Conservation (phyloP, 2,329 filamentous ascomycete species). For the Cladophialophora chaetospira region DNA sequence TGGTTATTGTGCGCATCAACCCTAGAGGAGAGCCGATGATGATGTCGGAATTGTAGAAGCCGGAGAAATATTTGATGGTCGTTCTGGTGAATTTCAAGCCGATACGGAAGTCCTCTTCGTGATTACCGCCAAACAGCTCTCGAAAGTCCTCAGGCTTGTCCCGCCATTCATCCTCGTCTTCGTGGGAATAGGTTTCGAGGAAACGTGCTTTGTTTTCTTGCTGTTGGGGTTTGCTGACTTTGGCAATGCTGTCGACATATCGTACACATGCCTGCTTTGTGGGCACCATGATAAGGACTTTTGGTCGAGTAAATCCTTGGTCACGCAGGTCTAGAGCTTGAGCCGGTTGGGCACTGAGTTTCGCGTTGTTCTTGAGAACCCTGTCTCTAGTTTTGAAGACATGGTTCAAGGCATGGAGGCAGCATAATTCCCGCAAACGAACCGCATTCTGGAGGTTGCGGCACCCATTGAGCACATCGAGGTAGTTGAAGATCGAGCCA, state of each 20-base stretch:
- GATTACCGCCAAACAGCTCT: conserved; percentile 89
- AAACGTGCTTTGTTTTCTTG: conserved; percentile 95
- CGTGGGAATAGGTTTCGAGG: conserved; percentile 74
- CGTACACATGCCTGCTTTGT: conserved; percentile 83
- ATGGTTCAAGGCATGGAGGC: conserved; percentile 87
- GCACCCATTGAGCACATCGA: conserved; percentile 75
- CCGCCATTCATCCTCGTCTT: conserved; percentile 64
- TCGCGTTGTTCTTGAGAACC: conserved; percentile 89
- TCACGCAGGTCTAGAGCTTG: conserved; percentile 75
- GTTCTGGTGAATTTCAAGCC: conserved; percentile 98
- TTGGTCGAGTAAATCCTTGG: conserved; percentile 93
- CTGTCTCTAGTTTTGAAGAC: conserved; percentile 89
- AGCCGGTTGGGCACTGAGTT: conserved; percentile 66
- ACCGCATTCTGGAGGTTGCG: conserved; percentile 69
- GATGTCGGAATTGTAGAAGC: conserved; percentile 96
- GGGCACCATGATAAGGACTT: conserved; percentile 85
- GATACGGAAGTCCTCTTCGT: conserved; percentile 94
- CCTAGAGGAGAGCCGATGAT: conserved; percentile 89
- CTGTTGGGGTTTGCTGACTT: conserved; percentile 78
- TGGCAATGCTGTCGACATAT: conserved; percentile 74
- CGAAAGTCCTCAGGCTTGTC: conserved; percentile 84
- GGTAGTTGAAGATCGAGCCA: conserved; percentile 76
- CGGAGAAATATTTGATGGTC: conserved; percentile 89
- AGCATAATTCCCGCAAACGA: conserved; percentile 69
- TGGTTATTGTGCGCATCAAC: conserved; percentile 84